Conservation (phyloP, 352 stramenopile species). For the Globisporangium iwayamae region DNA sequence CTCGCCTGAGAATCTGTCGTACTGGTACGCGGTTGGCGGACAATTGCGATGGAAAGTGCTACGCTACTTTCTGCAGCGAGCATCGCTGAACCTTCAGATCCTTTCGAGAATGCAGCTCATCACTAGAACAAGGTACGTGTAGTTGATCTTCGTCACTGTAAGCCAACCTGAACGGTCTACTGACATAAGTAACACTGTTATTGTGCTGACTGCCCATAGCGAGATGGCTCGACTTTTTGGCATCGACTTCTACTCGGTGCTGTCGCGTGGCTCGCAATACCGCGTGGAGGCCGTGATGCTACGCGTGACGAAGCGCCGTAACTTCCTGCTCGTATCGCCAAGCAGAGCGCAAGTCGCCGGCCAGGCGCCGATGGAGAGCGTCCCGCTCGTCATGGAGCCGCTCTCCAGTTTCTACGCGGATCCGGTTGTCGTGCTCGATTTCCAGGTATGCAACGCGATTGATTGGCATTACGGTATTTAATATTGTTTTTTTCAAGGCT, state of each 20-base stretch:
- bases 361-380: slow-evolving; percentile 90
- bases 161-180: not conserved
- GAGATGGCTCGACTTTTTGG: slow-evolving; percentile 93
- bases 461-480: not conserved
- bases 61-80: slow-evolving; percentile 40
- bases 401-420: slow-evolving; percentile 95
- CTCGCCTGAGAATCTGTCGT: slow-evolving; percentile 44
- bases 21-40: slow-evolving; percentile 47
- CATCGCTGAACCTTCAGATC: slow-evolving; percentile 67
- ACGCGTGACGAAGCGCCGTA: slow-evolving; percentile 84
- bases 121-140: slow-evolving; percentile 59
- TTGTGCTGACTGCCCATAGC: slow-evolving; percentile 20
- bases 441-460: slow-evolving; percentile 65
- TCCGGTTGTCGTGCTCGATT: slow-evolving; percentile 98
- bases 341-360: slow-evolving; percentile 78
- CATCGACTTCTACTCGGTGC: slow-evolving; percentile 93
- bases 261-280: slow-evolving; percentile 92
- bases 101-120: slow-evolving; percentile 85
- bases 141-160: not conserved
- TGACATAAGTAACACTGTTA: not conserved
- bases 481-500: not conserved
- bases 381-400: slow-evolving; percentile 95
- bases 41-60: slow-evolving; percentile 52
- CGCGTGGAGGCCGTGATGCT: slow-evolving; percentile 92
- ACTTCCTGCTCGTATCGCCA: slow-evolving; percentile 84